These are phyloP conservation scores for Colletotrichum sp. DNA, from an alignment of 2,329 filamentous ascomycete species.

Conservation along the genomic window DNA sequence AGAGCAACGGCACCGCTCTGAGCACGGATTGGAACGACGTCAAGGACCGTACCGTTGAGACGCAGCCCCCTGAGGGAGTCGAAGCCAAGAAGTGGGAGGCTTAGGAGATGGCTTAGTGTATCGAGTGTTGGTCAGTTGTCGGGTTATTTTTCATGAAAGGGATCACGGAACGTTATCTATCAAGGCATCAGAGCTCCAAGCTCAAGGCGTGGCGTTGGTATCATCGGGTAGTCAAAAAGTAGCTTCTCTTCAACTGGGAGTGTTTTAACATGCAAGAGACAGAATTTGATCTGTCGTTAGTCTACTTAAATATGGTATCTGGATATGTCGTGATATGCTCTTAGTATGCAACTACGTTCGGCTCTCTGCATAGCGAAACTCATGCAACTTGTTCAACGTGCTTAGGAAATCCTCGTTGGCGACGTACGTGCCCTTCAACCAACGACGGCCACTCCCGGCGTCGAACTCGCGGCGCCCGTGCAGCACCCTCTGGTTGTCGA, in stretches of 20 bases:
- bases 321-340: neutral
- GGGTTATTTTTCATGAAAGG: neutral
- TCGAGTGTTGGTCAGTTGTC: neutral
- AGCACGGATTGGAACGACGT: slow-evolving; percentile 94
- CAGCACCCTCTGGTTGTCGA: slow-evolving; percentile 85
- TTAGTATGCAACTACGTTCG: neutral
- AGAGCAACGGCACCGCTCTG: slow-evolving; percentile 91
- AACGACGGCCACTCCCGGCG: slow-evolving; percentile 68
- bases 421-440: slow-evolving; percentile 87
- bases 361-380: neutral
- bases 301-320: neutral
- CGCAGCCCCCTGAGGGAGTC: slow-evolving; percentile 76
- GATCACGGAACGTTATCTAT: neutral
- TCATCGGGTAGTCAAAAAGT: neutral
- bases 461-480: slow-evolving; percentile 85
- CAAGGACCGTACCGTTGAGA: slow-evolving; percentile 72
- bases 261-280: neutral
- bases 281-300: neutral
- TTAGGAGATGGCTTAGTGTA: neutral
- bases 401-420: slow-evolving; percentile 54
- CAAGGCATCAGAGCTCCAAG: neutral
- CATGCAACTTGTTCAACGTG: slow-evolving; percentile 1
- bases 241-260: neutral
- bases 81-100: slow-evolving; percentile 74
- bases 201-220: slow-evolving; percentile 1